Percentiles rank a stretch among this genome's conserved stretches.
Conservation (phyloP, 352 stramenopile species). For the Pythium chondricola region DNA sequence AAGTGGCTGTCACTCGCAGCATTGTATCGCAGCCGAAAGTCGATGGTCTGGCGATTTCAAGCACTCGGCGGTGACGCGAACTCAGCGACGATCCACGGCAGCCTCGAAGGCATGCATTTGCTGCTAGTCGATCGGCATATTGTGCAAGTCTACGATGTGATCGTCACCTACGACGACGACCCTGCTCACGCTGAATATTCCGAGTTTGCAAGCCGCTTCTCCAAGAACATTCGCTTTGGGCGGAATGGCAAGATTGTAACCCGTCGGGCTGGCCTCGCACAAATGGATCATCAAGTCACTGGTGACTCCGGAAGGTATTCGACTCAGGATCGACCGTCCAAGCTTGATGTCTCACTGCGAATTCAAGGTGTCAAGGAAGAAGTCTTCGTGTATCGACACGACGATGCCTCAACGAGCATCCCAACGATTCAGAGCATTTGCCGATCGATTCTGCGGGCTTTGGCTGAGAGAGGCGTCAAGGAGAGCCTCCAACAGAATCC, state of each 20-base stretch:
- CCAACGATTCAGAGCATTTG: conserved; percentile 53
- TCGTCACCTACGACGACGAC: conserved; percentile 25
- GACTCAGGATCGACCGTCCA: not conserved
- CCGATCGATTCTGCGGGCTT: conserved; percentile 31
- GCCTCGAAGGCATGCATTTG: conserved; percentile 46
- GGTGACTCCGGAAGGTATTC: not conserved
- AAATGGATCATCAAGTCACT: not conserved
- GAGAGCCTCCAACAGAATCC: conserved; percentile 65
- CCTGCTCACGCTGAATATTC: conserved; percentile 18
- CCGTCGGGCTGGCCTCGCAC: conserved; percentile 1
- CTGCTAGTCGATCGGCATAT: conserved; percentile 41
- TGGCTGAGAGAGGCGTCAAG: conserved; percentile 50
- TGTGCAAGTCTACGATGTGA: conserved; percentile 55
- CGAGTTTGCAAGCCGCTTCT: conserved; percentile 37
- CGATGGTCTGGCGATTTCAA: conserved; percentile 41
- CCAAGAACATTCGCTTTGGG: conserved; percentile 60
- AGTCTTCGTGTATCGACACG: conserved; percentile 44
- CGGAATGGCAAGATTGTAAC: conserved; percentile 48
- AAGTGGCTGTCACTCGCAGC: conserved; percentile 47
- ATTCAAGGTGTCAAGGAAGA: conserved; percentile 29
- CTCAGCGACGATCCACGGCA: conserved; percentile 40
- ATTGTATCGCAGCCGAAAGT: conserved; percentile 46
- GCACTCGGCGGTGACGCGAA: conserved; percentile 31
- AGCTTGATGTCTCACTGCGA: conserved; percentile 32
- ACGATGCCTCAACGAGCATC: conserved; percentile 19